Evolutionary conservation across 2,329 filamentous ascomycete species (phyloP).

Genomic region (Talaromyces sp.): DNA sequence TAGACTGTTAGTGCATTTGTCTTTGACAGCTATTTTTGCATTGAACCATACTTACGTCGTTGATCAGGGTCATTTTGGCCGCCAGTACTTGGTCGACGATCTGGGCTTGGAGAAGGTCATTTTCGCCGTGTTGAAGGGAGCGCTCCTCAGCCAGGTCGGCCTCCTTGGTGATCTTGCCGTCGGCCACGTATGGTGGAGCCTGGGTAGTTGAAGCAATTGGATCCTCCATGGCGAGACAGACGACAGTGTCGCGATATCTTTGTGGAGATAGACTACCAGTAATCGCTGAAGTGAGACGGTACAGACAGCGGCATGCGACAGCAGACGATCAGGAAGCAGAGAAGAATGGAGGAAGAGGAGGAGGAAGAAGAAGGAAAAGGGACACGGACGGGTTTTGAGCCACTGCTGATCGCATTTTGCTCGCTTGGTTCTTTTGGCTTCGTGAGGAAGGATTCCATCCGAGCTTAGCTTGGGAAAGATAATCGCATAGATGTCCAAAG

Average conservation of each 20-base stretch:
- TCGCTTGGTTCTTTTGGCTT: neutral
- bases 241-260: neutral
- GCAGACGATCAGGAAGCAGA: neutral
- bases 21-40: neutral
- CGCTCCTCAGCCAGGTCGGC: neutral
- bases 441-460: neutral
- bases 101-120: slow-evolving; percentile 13
- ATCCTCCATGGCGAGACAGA: slow-evolving; percentile 7
- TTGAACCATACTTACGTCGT: slow-evolving; percentile 51
- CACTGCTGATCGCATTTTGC: neutral
- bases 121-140: slow-evolving; percentile 11
- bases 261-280: neutral
- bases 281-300: neutral
- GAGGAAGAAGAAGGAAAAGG: neutral
- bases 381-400: neutral
- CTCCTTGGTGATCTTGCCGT: slow-evolving; percentile 2
- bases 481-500: neutral
- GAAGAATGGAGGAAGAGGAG: neutral
- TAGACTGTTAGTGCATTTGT: slow-evolving; percentile 19
- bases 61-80: slow-evolving; percentile 67
- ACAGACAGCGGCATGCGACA: neutral
- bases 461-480: neutral
- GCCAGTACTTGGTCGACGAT: slow-evolving; percentile 58
- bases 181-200: neutral
- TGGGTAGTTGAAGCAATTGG: neutral